Evolutionary conservation across 169 alveolate genomes (phyloP), one percentile per base, ranked within the genome.

Genomic region (Plasmodium reichenowi): DNA sequence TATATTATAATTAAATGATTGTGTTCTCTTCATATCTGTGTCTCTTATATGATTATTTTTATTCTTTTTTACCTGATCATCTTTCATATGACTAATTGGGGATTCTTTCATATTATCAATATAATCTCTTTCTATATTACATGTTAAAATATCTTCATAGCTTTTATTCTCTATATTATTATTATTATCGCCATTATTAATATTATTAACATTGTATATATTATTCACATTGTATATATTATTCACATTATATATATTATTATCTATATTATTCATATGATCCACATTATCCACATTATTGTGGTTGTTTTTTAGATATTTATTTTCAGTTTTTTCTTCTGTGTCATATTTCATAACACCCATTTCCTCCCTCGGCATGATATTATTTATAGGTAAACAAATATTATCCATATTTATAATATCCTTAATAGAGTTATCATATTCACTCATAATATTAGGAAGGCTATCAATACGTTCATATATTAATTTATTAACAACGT

Each of bases 401-500:
- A 29, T 29, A 7, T 54, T 38, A 56, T 52, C 48, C 0, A 9
- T 7, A 47, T 70, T 50, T 50, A 70, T 9, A 48, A 70, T 67
- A 60, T 47, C 32, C 43, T 52, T 29, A 29, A 32, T 32, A 17
- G 68, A 75, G 48, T 75, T 74, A 15, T 54, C 48, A 60, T 24
- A 67, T 17, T 43, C 12, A 2, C 10, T 13, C 26, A 43, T 38
- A 26, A 75, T 17, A 1, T 48, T 38, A 17, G 88, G 74, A 12
- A 75, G 43, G 24, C 48, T 43, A 26, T 68, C 64, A 3, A 56
- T 50, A n/a, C 43, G 24, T 13, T 75, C 88, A 47, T 68, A 38
- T 38, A 75, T 45, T 62, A 75, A 54, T 24, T 45, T 2, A 67
- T 43, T 45, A 60, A 75, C 72, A 5, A 75, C 62, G 47, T 24